Conservation (phyloP, 495 filamentous ascomycete species). For the Annulohypoxylon bovei region DNA sequence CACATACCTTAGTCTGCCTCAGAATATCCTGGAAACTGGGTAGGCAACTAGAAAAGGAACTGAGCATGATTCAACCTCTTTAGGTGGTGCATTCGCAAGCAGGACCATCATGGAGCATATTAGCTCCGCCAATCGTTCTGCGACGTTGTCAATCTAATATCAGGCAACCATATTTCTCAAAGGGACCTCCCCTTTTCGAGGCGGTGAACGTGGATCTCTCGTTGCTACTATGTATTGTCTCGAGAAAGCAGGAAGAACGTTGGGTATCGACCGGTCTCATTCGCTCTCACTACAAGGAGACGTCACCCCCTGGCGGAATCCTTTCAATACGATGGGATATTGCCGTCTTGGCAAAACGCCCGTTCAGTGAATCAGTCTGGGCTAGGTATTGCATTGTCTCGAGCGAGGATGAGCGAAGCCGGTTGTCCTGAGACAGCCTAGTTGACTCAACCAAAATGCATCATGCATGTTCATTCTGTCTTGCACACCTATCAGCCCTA, state of each 20-base stretch:
- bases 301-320: slow-evolving; percentile 35
- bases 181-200: slow-evolving; percentile 32
- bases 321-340: slow-evolving; percentile 30
- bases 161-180: slow-evolving; percentile 38
- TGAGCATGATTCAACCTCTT: neutral
- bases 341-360: slow-evolving; percentile 24
- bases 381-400: neutral
- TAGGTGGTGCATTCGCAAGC: slow-evolving; percentile 3
- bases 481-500: slow-evolving; percentile 31
- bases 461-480: neutral
- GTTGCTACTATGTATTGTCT: slow-evolving; percentile 13
- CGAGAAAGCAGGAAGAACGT: slow-evolving; percentile 24
- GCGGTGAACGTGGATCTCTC: slow-evolving; percentile 37
- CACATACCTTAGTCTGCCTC: neutral
- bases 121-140: slow-evolving; percentile 30
- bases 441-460: slow-evolving; percentile 16
- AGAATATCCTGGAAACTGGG: neutral
- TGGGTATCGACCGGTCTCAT: slow-evolving; percentile 30
- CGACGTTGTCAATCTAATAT: slow-evolving; percentile 31
- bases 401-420: neutral
- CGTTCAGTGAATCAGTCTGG: slow-evolving; percentile 6
- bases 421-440: slow-evolving; percentile 5
- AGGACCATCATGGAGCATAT: slow-evolving; percentile 17
- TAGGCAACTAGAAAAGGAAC: neutral
- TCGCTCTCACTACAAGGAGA: slow-evolving; percentile 18